Percentiles rank a stretch among this genome's conserved stretches.
Evolutionary conservation across 2,329 filamentous ascomycete species (phyloP).

Genomic region (Nemania abortiva): DNA sequence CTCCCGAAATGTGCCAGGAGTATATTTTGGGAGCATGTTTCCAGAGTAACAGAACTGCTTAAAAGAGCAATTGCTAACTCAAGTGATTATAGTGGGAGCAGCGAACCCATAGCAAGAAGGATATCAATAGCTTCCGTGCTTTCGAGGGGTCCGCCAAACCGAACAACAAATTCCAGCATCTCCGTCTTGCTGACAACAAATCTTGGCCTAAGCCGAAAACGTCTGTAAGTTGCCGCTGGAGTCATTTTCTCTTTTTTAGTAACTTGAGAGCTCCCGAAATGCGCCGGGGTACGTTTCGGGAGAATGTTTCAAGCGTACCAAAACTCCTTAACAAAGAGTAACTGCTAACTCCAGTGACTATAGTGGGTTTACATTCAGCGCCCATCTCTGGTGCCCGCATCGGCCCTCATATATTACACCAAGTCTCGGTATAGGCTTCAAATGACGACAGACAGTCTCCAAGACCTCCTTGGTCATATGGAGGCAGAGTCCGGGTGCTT

Average conservation of each 20-base stretch:
- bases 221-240: neutral
- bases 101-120: constrained; percentile 41
- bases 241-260: too few species aligned
- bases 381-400: constrained; percentile 42
- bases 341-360: neutral
- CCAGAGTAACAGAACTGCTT: too few species aligned
- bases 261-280: too few species aligned
- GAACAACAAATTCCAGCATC: constrained; percentile 27
- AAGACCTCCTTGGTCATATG: constrained; percentile 28
- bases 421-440: constrained; percentile 20
- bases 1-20: too few species aligned
- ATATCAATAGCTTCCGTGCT: constrained; percentile 47
- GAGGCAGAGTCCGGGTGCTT: neutral
- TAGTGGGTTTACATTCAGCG: constrained; percentile 21
- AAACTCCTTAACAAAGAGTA: neutral
- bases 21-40: too few species aligned
- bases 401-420: constrained; percentile 39
- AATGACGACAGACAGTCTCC: constrained; percentile 26
- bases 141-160: constrained; percentile 49
- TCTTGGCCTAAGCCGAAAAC: constrained; percentile 46
- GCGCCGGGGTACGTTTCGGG: too few species aligned
- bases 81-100: too few species aligned
- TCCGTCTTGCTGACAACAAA: constrained; percentile 45
- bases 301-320: too few species aligned
- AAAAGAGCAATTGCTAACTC: too few species aligned